Evolutionary conservation across 78 protist species (phyloP).

Genomic region (Anaeramoeba flamelloides): DNA sequence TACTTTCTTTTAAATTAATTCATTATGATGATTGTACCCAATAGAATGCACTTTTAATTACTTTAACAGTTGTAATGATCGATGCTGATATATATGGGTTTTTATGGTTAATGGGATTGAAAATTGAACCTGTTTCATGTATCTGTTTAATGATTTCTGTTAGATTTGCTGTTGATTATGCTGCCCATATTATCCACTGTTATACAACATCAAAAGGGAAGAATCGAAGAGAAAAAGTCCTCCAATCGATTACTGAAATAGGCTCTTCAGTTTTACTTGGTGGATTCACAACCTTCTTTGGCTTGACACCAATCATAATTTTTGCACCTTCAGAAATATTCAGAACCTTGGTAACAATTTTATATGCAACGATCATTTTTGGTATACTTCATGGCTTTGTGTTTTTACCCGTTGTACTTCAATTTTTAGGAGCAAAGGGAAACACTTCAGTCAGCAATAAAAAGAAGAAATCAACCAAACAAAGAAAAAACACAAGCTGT

Average conservation of each 20-base stretch:
- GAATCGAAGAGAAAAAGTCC: not conserved
- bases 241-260: not conserved
- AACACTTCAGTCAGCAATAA: too few relatives aligned
- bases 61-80: not conserved
- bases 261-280: not conserved
- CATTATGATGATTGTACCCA: too few relatives aligned
- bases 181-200: not conserved
- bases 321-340: not conserved
- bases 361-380: not conserved
- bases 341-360: not conserved
- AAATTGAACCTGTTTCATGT: not conserved
- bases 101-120: not conserved
- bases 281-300: not conserved
- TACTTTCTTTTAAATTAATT: too few relatives aligned
- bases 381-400: not conserved
- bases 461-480: too few relatives aligned
- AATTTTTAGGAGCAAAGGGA: not conserved
- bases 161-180: not conserved
- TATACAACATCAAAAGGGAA: not conserved
- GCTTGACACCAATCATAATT: not conserved
- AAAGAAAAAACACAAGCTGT: too few relatives aligned
- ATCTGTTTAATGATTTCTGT: not conserved
- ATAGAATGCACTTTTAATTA: not conserved
- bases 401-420: not conserved
- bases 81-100: not conserved